Conservation (phyloP, 2,329 filamentous ascomycete genomes). For the Akanthomyces lecanii region DNA sequence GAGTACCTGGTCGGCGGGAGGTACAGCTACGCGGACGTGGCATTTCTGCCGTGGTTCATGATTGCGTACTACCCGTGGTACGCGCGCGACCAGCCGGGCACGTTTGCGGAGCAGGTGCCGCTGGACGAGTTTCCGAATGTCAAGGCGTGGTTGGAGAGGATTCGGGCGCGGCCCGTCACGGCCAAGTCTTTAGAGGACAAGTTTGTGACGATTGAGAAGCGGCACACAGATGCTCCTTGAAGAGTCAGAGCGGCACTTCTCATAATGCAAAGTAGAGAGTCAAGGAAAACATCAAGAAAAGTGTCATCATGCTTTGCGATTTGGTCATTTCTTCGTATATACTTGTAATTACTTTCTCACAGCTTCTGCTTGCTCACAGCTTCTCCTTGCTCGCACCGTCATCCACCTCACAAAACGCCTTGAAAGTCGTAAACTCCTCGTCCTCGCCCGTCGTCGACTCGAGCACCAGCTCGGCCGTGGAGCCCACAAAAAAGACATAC, state of each 20-base stretch:
- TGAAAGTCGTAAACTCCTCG: conserved; percentile 79
- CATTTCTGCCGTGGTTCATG: conserved; percentile 10
- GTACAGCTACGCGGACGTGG: conserved; percentile 6
- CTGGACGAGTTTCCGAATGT: conserved; percentile 10
- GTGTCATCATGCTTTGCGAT: neutral
- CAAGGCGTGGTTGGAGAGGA: conserved; percentile 6
- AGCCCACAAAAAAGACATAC: conserved; percentile 79
- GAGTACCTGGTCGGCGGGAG: conserved; percentile 5
- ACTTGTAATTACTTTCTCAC: conserved; percentile 12
- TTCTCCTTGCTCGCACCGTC: conserved; percentile 31
- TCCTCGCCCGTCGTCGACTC: conserved; percentile 56
- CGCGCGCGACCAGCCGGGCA: neutral
- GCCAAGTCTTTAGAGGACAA: conserved; percentile 7
- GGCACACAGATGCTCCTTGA: neutral
- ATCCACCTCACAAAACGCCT: conserved; percentile 86
- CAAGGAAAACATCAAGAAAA: neutral
- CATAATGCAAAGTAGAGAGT: neutral
- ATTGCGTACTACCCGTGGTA: conserved; percentile 4
- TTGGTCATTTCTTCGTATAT: conserved; percentile 1
- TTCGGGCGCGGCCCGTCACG: neutral
- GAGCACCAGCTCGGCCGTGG: conserved; percentile 76
- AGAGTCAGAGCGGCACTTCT: neutral
- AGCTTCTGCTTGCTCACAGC: conserved; percentile 28
- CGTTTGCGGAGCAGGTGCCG: neutral
- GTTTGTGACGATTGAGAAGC: neutral